Percentiles rank a stretch among this genome's conserved stretches.
Conservation (phyloP, 2,329 filamentous ascomycete species). For the Aphanocladium album region DNA sequence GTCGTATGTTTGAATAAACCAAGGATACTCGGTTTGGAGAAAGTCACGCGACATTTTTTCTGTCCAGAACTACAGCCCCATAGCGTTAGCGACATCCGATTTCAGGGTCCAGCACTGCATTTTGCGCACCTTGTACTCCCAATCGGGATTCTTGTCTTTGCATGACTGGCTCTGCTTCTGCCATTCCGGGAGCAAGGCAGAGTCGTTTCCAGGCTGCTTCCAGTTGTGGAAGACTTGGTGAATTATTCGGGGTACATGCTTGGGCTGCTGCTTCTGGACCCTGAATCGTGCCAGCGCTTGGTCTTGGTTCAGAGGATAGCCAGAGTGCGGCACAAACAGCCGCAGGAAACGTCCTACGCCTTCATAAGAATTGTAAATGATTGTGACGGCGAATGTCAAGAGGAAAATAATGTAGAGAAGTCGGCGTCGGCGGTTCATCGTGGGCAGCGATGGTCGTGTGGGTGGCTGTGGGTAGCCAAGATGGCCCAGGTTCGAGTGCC, state of each 20-base stretch:
- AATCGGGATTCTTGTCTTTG: constrained; percentile 61
- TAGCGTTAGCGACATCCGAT: not conserved
- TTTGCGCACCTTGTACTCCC: constrained; percentile 62
- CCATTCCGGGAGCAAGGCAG: constrained; percentile 60
- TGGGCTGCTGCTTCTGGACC: constrained; percentile 1
- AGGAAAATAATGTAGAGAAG: not conserved
- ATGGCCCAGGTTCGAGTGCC: not conserved
- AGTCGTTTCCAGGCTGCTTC: constrained; percentile 55
- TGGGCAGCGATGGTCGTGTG: not conserved
- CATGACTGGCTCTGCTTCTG: constrained; percentile 60
- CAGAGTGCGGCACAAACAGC: constrained; percentile 2
- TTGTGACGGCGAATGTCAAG: not conserved
- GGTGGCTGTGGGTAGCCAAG: not conserved
- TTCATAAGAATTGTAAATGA: constrained; percentile 2
- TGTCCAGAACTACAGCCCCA: constrained; percentile 58
- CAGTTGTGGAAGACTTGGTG: constrained; percentile 52
- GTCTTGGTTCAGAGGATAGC: constrained; percentile 11
- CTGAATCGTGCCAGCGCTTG: constrained; percentile 5
- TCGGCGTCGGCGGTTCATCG: constrained; percentile 8
- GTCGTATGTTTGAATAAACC: constrained; percentile 66
- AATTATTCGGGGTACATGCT: constrained; percentile 62
- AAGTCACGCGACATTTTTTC: constrained; percentile 62
- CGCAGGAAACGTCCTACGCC: not conserved
- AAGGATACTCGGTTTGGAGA: constrained; percentile 63
- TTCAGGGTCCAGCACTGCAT: no score